Percentiles rank a stretch among this genome's conserved stretches.
phyloP scores from a whole-genome alignment of 768 basidiomycete genomes.

The Candolleomyces aberdarensis region DNA sequence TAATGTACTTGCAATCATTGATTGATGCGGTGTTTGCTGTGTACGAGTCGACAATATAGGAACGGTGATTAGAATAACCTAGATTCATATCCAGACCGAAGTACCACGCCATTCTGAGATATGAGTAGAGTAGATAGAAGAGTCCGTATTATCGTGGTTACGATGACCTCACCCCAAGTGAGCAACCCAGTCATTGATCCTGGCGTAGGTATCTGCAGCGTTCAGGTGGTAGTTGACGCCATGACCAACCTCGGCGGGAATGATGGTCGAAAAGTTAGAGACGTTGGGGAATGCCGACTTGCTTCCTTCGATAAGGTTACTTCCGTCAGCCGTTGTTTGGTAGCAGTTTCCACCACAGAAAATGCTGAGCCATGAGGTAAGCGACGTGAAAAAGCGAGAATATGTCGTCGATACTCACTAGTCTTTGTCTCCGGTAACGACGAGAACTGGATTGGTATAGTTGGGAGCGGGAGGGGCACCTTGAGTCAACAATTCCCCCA shows the following conservation, averaged over 20 bases:
- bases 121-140: too few relatives aligned
- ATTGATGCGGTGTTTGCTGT: background rate
- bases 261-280: constrained; percentile 8
- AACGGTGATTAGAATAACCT: too few relatives aligned
- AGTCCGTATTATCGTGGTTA: too few relatives aligned
- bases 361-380: constrained; percentile 7
- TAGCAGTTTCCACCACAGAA: constrained; percentile 19
- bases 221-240: constrained; percentile 15
- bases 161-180: background rate
- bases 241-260: constrained; percentile 18
- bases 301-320: constrained; percentile 8
- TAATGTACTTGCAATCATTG: background rate
- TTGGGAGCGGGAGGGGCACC: constrained; percentile 4
- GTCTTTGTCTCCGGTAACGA: constrained; percentile 22
- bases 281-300: constrained; percentile 10
- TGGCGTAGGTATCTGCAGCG: constrained; percentile 9
- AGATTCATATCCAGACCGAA: too few relatives aligned
- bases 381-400: background rate
- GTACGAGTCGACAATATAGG: too few relatives aligned
- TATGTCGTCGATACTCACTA: constrained; percentile 12
- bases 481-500: constrained; percentile 20
- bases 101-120: too few relatives aligned
- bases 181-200: constrained; percentile 15
- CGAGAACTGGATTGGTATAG: constrained; percentile 18
- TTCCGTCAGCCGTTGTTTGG: constrained; percentile 6